A percentile compares a stretch with the other conserved stretches of the same genome.
These are phyloP conservation scores for Ceratobasidium sp. DNA, from an alignment of 1,284 basidiomycete genomes.

Conservation along the genomic window DNA sequence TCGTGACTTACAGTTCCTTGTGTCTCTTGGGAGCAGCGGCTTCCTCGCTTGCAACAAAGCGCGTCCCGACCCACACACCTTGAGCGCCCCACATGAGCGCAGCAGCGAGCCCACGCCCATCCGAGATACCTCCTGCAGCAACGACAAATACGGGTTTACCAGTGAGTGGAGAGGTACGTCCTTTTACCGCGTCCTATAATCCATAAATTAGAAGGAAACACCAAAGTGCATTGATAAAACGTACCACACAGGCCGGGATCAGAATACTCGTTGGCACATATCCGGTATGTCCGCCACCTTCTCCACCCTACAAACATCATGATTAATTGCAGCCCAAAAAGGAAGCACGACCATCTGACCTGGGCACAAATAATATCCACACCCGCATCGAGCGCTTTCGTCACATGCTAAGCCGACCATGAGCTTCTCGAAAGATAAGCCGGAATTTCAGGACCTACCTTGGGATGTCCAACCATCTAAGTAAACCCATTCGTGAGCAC, in stretches of 20 bases:
- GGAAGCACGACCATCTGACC: constrained; percentile 2
- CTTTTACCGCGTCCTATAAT: constrained; percentile 67
- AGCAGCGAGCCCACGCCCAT: constrained; percentile 87
- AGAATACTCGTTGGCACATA: constrained; percentile 72
- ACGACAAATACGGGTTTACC: constrained; percentile 81
- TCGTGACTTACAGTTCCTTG: constrained; percentile 64
- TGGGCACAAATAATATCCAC: constrained; percentile 90
- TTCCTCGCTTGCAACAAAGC: constrained; percentile 85
- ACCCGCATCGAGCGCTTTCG: constrained; percentile 78
- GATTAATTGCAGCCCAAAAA: background rate
- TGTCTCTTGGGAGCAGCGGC: constrained; percentile 82
- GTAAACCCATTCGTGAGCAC: background rate
- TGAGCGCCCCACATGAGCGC: constrained; percentile 85
- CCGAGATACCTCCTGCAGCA: constrained; percentile 85
- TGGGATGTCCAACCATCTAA: constrained; percentile 87
- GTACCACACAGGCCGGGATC: constrained; percentile 76
- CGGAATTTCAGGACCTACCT: constrained; percentile 47
- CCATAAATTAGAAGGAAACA: background rate
- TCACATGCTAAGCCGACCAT: constrained; percentile 60
- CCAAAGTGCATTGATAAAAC: background rate
- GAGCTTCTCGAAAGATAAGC: background rate
- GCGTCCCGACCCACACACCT: constrained; percentile 88
- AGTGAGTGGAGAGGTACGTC: constrained; percentile 74
- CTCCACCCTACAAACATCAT: constrained; percentile 59
- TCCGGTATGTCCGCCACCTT: constrained; percentile 74